A percentile compares a stretch with the other conserved stretches of the same genome.
Evolutionary conservation across 2,329 filamentous ascomycete genomes (phyloP).

Genomic region (Mollisiaceae sp.): DNA sequence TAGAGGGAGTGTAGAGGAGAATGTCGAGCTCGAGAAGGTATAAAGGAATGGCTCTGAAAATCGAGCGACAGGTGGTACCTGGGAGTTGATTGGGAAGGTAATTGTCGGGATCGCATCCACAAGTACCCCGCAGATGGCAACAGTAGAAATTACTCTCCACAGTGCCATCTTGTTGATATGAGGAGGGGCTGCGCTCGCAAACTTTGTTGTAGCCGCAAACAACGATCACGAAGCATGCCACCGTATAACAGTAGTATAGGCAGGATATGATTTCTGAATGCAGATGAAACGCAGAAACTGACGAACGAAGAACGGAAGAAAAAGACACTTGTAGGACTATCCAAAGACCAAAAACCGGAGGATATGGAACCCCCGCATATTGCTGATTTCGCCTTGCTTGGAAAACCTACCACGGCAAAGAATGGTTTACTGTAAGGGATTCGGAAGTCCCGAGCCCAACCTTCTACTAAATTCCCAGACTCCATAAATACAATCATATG

Average conservation of each 20-base stretch:
- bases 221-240: background rate
- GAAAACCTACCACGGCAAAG: constrained; percentile 29
- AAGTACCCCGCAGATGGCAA: constrained; percentile 31
- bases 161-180: constrained; percentile 33
- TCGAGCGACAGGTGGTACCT: constrained; percentile 80
- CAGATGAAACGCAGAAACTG: constrained; percentile 15
- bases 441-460: constrained; percentile 17
- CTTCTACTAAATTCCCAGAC: constrained; percentile 12
- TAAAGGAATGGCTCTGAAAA: constrained; percentile 71
- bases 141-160: constrained; percentile 20
- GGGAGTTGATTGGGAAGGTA: constrained; percentile 80
- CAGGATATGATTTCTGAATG: constrained; percentile 9
- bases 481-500: background rate
- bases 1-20: constrained; percentile 63
- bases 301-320: constrained; percentile 23
- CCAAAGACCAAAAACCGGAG: constrained; percentile 33
- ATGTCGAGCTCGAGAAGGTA: constrained; percentile 75
- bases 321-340: constrained; percentile 21
- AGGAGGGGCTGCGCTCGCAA: background rate
- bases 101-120: constrained; percentile 45
- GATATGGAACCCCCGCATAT: constrained; percentile 32
- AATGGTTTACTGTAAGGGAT: constrained; percentile 37
- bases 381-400: constrained; percentile 35
- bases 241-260: constrained; percentile 12
- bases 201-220: background rate